Evolutionary conservation across 2,329 filamentous ascomycete species (phyloP).

Genomic region (Diaporthe vexans): DNA sequence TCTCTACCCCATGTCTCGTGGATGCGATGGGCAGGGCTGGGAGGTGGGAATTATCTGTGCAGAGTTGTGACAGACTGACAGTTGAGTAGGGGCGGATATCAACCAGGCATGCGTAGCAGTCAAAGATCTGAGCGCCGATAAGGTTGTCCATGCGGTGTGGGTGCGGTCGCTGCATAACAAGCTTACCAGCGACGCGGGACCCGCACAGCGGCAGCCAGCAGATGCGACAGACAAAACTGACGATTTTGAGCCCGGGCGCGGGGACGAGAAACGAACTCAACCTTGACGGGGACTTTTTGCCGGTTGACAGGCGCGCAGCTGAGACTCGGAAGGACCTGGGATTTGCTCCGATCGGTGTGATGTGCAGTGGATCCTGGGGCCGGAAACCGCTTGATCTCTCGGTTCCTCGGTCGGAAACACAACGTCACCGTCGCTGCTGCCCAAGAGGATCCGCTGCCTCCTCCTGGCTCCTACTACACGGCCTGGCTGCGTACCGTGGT

Average conservation of each 20-base stretch:
- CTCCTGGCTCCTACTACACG: background rate
- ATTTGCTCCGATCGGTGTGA: slow-evolving; percentile 38
- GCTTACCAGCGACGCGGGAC: slow-evolving; percentile 26
- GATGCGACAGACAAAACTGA: background rate
- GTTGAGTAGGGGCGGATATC: slow-evolving; percentile 6
- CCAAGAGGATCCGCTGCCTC: background rate
- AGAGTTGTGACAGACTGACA: background rate
- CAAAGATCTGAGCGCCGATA: slow-evolving; percentile 17
- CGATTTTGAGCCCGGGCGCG: slow-evolving; percentile 15
- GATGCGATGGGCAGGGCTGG: background rate
- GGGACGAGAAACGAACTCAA: slow-evolving; percentile 25
- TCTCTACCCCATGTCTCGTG: background rate
- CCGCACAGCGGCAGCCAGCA: background rate
- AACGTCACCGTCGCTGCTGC: slow-evolving; percentile 17
- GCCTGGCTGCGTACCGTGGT: background rate
- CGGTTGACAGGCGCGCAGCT: slow-evolving; percentile 23
- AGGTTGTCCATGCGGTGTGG: slow-evolving; percentile 15
- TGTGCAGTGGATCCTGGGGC: slow-evolving; percentile 43
- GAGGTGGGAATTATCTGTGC: background rate
- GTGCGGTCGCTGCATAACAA: slow-evolving; percentile 24
- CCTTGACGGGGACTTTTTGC: slow-evolving; percentile 23
- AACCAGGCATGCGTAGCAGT: background rate
- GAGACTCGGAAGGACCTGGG: slow-evolving; percentile 30
- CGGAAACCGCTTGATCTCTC: slow-evolving; percentile 29
- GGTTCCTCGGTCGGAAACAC: slow-evolving; percentile 33